Evolutionary conservation across 2,329 filamentous ascomycete genomes (phyloP), one percentile per base, ranked within the genome.

Genomic region (Talaromyces albobiverticillius): DNA sequence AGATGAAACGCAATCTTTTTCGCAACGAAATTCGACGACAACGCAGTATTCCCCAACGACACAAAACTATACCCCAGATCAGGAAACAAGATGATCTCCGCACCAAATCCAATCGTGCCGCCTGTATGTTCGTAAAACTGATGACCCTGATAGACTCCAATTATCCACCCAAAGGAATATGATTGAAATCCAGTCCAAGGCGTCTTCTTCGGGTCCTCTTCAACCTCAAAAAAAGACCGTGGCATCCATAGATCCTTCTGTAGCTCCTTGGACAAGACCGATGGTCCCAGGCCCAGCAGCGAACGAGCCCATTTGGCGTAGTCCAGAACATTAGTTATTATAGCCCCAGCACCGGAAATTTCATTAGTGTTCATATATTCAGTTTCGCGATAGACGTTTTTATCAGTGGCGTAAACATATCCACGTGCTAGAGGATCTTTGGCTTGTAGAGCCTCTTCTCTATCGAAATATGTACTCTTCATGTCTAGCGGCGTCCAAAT

Each of bases 271-370:
- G 52, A 53, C 69, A 62, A n/a, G n/a, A 14, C 63, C 70, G 46
- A 70, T 65, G 32, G 68, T 69, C 31, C 59, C 67, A 32, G 16
- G 25, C 54, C 63, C 22, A 84, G 64, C 22, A 82, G 66, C 16
- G 75, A 77, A 23, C 69, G 67, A 3, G 82, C 59, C 81, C 81
- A 85, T 59, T 74, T 76, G 5, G 71, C 65, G 59, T 74, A 76
- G 54, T 76, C 73, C 0, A 62, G 31, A 4, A 75, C 71, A 23
- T 65, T 73, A 0, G 67, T 73, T 38, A 68, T 62, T 3, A 62
- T 46, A 3, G 56, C 45, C 1, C 64, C 66, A 20, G 66, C 66
- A 14, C 53, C 53, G 3, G 53, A 51, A 13, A 51, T 9, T 26
- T 51, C 53, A 22, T 55, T 40, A 4, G 47, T n/a, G 16, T 14